Base-by-base conservation (phyloP, 2,329 filamentous ascomycete species). In the Calonectria crousiana region DNA sequence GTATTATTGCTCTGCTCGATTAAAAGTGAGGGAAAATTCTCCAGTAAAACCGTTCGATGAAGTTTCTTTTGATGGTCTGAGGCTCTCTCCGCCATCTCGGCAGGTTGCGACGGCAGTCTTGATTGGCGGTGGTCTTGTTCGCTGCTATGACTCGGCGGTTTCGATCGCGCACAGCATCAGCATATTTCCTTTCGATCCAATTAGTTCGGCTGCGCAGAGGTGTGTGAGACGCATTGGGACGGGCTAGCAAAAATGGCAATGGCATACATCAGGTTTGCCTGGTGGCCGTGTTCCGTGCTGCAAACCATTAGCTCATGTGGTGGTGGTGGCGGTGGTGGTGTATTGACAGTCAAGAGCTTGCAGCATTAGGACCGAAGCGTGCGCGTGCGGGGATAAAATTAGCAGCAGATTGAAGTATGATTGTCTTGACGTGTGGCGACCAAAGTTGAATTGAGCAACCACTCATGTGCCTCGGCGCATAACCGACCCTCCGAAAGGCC, bases 31-130 rank as follows among this genome's bases (percentile, higher is more conserved):
- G 67, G 66, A 32, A 66, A 66, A 74, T 73, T 53, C 74, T 62
- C 77, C 71, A 78, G 69, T 77, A 72, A 73, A 74, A 78, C 67
- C 75, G 71, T 78, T 76, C 77, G 72, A 78, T 78, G 69, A 76
- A 67, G 73, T 78, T 76, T 74, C 70, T 76, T 77, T 74, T 77
- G 76, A 74, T 76, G 75, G 74, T 76, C 71, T 69, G 71, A 73
- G 71, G 66, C 49, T 73, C 66, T 68, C 49, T 68, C 47, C 49
- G 28, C 38, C 66, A 36, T 51, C 30, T 69, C 66, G 71, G 71
- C 56, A 41, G 44, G 47, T 65, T 69, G 71, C 66, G 66, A 53
- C 51, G 66, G 49, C 47, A 65, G 49, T 58, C 47, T 38, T 64
- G n/a, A 67, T 47, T 64, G 65, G 56, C 53, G 34, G 53, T 30